Evolutionary conservation across 2,329 filamentous ascomycete genomes (phyloP).

Genomic region (Fusarium oligoseptatum): DNA sequence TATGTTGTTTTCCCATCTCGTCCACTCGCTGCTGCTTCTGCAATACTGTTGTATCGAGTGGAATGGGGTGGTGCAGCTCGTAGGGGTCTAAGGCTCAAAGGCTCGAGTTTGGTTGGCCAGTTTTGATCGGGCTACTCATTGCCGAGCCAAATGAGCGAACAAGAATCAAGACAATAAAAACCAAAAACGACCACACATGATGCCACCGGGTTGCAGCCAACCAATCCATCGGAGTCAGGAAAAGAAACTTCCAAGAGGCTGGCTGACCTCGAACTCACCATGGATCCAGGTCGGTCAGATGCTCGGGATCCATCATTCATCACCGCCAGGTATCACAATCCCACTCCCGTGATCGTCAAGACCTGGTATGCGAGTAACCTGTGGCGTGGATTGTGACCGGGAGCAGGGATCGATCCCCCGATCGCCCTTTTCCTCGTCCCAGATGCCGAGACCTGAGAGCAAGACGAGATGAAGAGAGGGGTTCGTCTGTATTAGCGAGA

Average conservation of each 20-base stretch:
- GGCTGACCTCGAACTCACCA: conserved; percentile 29
- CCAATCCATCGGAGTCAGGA: conserved; percentile 15
- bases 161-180: conserved; percentile 16
- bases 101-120: conserved; percentile 26
- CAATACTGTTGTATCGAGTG: conserved; percentile 6
- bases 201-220: conserved; percentile 16
- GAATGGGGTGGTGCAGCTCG: conserved; percentile 32
- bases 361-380: conserved; percentile 17
- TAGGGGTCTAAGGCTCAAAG: conserved; percentile 11
- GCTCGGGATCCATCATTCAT: conserved; percentile 9
- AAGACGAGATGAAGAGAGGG: conserved; percentile 1
- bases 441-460: background rate
- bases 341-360: conserved; percentile 19
- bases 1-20: background rate
- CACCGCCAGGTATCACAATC: conserved; percentile 17
- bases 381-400: conserved; percentile 18
- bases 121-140: background rate
- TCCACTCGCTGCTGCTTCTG: conserved; percentile 23
- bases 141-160: conserved; percentile 26
- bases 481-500: background rate
- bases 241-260: conserved; percentile 29
- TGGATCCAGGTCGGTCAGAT: conserved; percentile 25
- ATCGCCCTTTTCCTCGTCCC: conserved; percentile 13
- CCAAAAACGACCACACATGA: conserved; percentile 22
- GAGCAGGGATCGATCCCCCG: conserved; percentile 19